These are phyloP conservation scores for Penicillium daleae DNA, from an alignment of 495 filamentous ascomycete species.

Conservation along the genomic window DNA sequence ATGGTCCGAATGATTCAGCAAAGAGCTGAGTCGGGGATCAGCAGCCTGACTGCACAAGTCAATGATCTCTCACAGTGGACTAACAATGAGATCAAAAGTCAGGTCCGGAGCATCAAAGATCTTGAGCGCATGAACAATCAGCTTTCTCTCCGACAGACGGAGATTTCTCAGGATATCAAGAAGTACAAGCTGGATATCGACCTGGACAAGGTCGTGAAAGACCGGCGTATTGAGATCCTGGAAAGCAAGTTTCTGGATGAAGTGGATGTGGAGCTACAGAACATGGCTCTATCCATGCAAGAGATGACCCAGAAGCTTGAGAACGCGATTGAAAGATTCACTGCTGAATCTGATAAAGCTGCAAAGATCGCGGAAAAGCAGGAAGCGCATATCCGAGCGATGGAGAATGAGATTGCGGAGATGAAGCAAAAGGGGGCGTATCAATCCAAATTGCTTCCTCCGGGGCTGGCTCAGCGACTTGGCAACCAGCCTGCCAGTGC, in stretches of 20 bases:
- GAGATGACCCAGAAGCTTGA: slow-evolving; percentile 19
- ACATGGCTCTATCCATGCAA: slow-evolving; percentile 9
- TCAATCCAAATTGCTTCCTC: background rate
- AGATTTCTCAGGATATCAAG: slow-evolving; percentile 17
- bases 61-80: slow-evolving; percentile 23
- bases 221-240: slow-evolving; percentile 14
- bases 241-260: slow-evolving; percentile 15
- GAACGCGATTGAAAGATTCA: slow-evolving; percentile 7
- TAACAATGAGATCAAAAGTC: slow-evolving; percentile 19
- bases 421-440: background rate
- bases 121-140: slow-evolving; percentile 17
- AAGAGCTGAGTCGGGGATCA: slow-evolving; percentile 10
- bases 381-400: background rate
- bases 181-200: slow-evolving; percentile 21
- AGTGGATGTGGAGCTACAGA: slow-evolving; percentile 14
- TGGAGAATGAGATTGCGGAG: slow-evolving; percentile 1
- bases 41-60: slow-evolving; percentile 9
- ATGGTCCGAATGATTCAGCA: slow-evolving; percentile 20
- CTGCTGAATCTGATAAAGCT: background rate
- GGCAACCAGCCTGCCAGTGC: slow-evolving; percentile 1
- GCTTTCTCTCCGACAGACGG: slow-evolving; percentile 10
- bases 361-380: slow-evolving; percentile 1
- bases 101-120: slow-evolving; percentile 13
- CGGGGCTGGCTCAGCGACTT: background rate
- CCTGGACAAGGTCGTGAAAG: slow-evolving; percentile 17